Base-by-base conservation (phyloP, 768 basidiomycete species). In the Tricholoma sp. region DNA sequence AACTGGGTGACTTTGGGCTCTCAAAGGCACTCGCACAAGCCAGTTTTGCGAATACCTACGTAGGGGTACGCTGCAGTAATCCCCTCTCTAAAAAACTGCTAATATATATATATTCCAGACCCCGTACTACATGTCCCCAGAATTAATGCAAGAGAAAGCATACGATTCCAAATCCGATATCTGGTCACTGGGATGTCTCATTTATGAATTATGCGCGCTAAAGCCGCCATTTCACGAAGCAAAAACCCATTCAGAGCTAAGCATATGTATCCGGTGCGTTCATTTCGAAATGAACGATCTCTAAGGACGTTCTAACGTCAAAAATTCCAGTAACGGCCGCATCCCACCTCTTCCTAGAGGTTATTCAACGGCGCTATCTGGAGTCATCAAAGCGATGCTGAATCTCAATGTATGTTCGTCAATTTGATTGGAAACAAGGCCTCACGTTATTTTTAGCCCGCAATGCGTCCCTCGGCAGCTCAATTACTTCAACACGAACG, bases 111-210 rank as follows among this genome's bases (percentile, higher is more conserved):
- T n/a, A 20, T 49, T 36, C 48, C 18, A 98, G 94, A 99, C 97
- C 3, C 97, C 97, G 3, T 95, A 98, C 68, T 98, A 99, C 75
- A 98, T 99, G 97, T 97, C 94, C 1, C 97, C 97, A 0, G 96
- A 99, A 70, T 80, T 98, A 33, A 93, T 98, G 83, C 92, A 91
- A 74, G 96, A 98, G 68, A 94, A 92, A 68, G 84, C 92, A 3
- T 99, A 99, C 72, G 97, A 98, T 73, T 89, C 92, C 6, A 99
- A 98, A 74, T 94, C 91, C 0, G 97, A 99, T 66, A 98, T 99
- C 49, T 99, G 97, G 97, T 95, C 93, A 4, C 79, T 98, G 29
- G 97, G 97, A 1, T 99, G 97, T 72, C 80, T 98, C 31, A 91
- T 98, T 24, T 98, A 91, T 70, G 97, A 98, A 72, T 82, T 98